Conservation (phyloP, 2,329 filamentous ascomycete species). For the Capronia coronata region DNA sequence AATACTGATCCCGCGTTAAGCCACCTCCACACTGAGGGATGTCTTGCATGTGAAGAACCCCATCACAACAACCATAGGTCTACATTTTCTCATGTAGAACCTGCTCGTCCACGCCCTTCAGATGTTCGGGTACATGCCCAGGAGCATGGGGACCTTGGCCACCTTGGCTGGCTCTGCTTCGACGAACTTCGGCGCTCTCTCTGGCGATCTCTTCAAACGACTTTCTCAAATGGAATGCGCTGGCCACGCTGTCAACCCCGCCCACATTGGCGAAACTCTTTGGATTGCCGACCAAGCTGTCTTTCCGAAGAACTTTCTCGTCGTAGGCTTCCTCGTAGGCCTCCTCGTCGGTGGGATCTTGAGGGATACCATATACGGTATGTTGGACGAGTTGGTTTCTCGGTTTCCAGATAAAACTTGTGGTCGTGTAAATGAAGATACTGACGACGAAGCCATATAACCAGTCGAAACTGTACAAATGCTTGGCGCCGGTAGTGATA, state of each 20-base stretch:
- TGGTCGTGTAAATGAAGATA: slow-evolving; percentile 48
- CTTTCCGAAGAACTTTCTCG: slow-evolving; percentile 19
- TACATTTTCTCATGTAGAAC: slow-evolving; percentile 13
- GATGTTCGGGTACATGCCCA: slow-evolving; percentile 11
- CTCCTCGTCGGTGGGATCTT: slow-evolving; percentile 15
- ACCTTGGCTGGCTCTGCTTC: slow-evolving; percentile 15
- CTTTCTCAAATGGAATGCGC: slow-evolving; percentile 13
- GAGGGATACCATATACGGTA: slow-evolving; percentile 23
- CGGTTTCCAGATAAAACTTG: slow-evolving; percentile 20
- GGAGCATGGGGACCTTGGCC: slow-evolving; percentile 12
- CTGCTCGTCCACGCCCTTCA: slow-evolving; percentile 10
- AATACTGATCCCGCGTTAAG: no score
- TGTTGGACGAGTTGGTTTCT: slow-evolving; percentile 14
- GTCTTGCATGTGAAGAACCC: no score
- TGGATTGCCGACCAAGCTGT: slow-evolving; percentile 22
- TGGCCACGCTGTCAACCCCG: slow-evolving; percentile 19
- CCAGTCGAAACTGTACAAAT: slow-evolving; percentile 62
- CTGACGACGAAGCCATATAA: slow-evolving; percentile 55
- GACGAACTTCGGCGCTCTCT: slow-evolving; percentile 12
- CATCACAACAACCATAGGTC: no score
- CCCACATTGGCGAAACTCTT: slow-evolving; percentile 21
- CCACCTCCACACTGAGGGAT: no score
- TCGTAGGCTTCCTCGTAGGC: slow-evolving; percentile 18
- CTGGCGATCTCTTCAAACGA: slow-evolving; percentile 20
- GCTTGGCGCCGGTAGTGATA: slow-evolving; percentile 41